Evolutionary conservation across 371 early-diverging fungal species (phyloP).

Genomic region (Nematocida displodere): DNA sequence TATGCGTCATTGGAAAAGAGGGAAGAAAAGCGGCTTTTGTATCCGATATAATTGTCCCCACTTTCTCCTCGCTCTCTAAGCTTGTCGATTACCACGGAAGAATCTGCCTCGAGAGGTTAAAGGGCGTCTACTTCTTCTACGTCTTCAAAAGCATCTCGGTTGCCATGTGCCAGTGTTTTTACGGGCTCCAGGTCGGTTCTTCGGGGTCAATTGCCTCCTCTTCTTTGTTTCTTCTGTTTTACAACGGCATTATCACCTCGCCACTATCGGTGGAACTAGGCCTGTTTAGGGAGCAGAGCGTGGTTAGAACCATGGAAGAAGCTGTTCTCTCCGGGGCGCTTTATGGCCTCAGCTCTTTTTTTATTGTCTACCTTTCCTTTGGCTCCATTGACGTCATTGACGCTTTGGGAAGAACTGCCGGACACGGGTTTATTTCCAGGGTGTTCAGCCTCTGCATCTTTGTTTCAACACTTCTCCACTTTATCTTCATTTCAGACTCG

Average conservation of each 20-base stretch:
- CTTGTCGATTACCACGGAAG: constrained; percentile 86
- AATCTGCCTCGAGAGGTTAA: constrained; percentile 56
- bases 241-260: constrained; percentile 64
- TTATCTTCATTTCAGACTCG: constrained; percentile 26
- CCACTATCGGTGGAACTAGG: constrained; percentile 62
- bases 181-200: constrained; percentile 62
- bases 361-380: constrained; percentile 33
- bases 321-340: background rate
- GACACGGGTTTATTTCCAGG: constrained; percentile 6
- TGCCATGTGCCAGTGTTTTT: constrained; percentile 63
- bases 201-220: constrained; percentile 64
- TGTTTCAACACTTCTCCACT: constrained; percentile 29
- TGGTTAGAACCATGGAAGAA: constrained; percentile 51
- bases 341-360: constrained; percentile 34
- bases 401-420: background rate
- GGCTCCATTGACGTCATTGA: constrained; percentile 29
- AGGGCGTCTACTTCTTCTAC: constrained; percentile 61
- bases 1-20: constrained; percentile 95
- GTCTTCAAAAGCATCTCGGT: constrained; percentile 65
- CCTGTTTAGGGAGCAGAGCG: constrained; percentile 59
- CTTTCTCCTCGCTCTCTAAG: constrained; percentile 77
- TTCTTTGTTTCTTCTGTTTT: constrained; percentile 63
- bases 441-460: constrained; percentile 43
- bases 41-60: constrained; percentile 84
- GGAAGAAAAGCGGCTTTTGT: constrained; percentile 91